Evolutionary conservation across 306 rosid species (phyloP), one percentile per base, ranked within the genome.

Genomic region (Vachellia collinsii): DNA sequence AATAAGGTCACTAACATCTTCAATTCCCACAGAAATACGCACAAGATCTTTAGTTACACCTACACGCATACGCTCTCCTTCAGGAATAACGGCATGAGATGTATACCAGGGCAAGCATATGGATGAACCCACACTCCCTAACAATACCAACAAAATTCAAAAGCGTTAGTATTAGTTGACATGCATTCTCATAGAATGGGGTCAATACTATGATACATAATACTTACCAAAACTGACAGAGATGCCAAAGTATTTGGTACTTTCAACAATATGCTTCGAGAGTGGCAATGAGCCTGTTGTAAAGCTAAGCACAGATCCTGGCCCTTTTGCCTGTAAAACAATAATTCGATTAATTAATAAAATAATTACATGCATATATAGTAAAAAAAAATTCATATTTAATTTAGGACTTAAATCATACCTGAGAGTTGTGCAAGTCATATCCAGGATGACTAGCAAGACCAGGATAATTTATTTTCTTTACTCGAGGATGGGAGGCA

Each of bases 111-210:
- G 97, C 88, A 94, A 44, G 88, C 97, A 90, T 61, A 93, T 92
- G 3, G 93, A 91, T 65, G 99, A 94, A 88, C 93, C 87, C 37
- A 92, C 95, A 77, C 97, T 92, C 76, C 97, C 97, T 94, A 87
- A 50, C 78, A 69, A 53, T 12, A 4, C 44, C 17, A 75, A 50
- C 34, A 80, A 64, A 68, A 66, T 11, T n/a, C 51, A 70, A 47
- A 29, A 29, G 34, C 34, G 2, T 29, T 2, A 29, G 34, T 29
- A 29, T 29, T 29, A 29, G 34, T 29, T 29, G 34, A 29, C 34
- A 29, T 29, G 34, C 2, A 29, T 2, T 29, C 34, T 29, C 34
- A 29, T 29, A 29, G 34, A 29, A 29, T 29, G 34, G 34, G 34
- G 34, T 29, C 34, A 29, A 29, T 29, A 29, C 34, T 29, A 29